Conservation (phyloP, 1,139 yeast species). For the Taphrina populina region DNA sequence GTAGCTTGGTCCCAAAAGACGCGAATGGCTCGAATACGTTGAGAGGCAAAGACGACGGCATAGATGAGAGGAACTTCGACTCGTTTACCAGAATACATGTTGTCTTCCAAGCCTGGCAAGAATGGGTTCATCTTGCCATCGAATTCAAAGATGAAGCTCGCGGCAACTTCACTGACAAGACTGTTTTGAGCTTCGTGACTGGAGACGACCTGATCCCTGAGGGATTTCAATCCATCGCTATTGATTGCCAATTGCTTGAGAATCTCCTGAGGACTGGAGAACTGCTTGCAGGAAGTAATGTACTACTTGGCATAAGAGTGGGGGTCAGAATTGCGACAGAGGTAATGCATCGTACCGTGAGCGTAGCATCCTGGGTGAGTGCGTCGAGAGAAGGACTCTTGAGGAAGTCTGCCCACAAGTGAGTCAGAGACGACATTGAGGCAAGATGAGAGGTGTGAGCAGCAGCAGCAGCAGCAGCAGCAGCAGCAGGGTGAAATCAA, state of each 20-base stretch:
- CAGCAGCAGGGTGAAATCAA: too few species aligned
- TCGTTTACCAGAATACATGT: conserved; percentile 42
- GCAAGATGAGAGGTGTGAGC: too few species aligned
- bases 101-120: conserved; percentile 42
- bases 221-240: conserved; percentile 39
- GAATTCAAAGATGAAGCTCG: conserved; percentile 40
- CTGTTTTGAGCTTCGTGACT: conserved; percentile 38
- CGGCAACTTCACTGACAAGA: conserved; percentile 41
- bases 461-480: too few species aligned
- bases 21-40: conserved; percentile 39
- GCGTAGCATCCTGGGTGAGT: conserved; percentile 12
- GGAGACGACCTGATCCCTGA: conserved; percentile 38
- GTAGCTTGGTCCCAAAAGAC: conserved; percentile 44
- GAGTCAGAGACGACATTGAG: conserved; percentile 5
- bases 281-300: conserved; percentile 40
- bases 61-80: conserved; percentile 41
- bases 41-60: conserved; percentile 40
- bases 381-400: conserved; percentile 7
- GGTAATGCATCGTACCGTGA: conserved; percentile 1
- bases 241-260: conserved; percentile 39
- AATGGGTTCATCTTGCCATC: conserved; percentile 42
- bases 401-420: conserved; percentile 9
- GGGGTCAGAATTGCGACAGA: neutral
- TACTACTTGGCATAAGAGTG: conserved; percentile 36
- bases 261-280: conserved; percentile 38